Evolutionary conservation across 257 asterid genomes (phyloP).

Genomic region (Fraxinus pennsylvanica): DNA sequence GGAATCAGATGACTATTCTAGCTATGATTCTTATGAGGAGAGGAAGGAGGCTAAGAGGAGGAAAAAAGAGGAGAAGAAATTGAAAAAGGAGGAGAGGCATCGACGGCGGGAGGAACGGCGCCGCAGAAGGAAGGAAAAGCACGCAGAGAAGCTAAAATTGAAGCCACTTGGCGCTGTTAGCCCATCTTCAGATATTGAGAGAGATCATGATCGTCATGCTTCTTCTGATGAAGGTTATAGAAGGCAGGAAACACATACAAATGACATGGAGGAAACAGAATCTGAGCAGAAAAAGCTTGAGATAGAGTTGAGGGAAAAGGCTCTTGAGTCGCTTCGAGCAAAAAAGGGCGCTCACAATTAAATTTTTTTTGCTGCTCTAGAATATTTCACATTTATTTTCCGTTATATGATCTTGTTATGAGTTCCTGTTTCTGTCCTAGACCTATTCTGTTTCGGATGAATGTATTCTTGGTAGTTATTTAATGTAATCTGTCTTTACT

Average conservation of each 20-base stretch:
- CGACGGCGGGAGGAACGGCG: conserved; percentile 71
- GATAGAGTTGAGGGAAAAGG: conserved; percentile 94
- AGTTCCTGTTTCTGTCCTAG: conserved; percentile 36
- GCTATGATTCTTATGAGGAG: conserved; percentile 77
- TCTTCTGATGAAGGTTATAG: conserved; percentile 56
- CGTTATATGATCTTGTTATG: conserved; percentile 32
- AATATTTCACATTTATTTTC: conserved; percentile 32
- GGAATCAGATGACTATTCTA: conserved; percentile 62
- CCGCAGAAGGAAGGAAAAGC: conserved; percentile 65
- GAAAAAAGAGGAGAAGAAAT: conserved; percentile 75
- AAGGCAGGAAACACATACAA: conserved; percentile 35
- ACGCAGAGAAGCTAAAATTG: conserved; percentile 54
- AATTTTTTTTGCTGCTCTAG: conserved; percentile 35
- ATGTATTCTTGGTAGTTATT: conserved; percentile 51
- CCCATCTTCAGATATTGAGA: conserved; percentile 54
- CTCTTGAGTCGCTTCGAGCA: conserved; percentile 92
- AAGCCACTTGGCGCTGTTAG: conserved; percentile 55
- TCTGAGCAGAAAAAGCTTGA: conserved; percentile 82
- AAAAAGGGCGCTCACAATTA: conserved; percentile 70
- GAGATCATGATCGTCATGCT: conserved; percentile 30
- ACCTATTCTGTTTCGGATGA: conserved; percentile 46
- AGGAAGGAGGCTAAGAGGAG: conserved; percentile 77
- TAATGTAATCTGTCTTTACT: conserved; percentile 81
- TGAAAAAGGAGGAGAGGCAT: conserved; percentile 74
- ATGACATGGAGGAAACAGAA: conserved; percentile 45